Evolutionary conservation across 129 eudicot genomes (phyloP), one percentile per base, ranked within the genome.

Genomic region (Flaveria brownii): DNA sequence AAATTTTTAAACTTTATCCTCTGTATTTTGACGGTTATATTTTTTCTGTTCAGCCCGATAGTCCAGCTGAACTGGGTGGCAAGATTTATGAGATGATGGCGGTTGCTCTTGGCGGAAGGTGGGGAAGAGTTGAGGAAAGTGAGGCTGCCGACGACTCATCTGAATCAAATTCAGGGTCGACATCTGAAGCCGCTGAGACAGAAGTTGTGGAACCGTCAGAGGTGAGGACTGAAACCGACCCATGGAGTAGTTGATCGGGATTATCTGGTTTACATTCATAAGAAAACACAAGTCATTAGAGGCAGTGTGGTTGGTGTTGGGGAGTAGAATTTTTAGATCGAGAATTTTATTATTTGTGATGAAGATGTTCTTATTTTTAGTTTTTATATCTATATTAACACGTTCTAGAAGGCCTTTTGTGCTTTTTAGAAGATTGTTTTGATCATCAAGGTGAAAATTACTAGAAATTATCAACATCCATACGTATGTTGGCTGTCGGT

Each of bases 21-120:
- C 50, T 22, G 5, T 30, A 8, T 15, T 42, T 20, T 33, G 10
- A 68, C 26, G 2, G 9, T 9, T 68, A 59, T 69, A 41, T 72
- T 20, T 55, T 30, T 13, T 28, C 2, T 52, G 11, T 63, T 14
- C 86, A 95, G 99, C 99, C 99, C 2, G 99, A 95, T 75, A 95
- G 97, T 54, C 99, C 99, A 6, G 96, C 99, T n/a, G 97, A 95
- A 79, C 57, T 95, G 65, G 97, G 99, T 41, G 82, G 83, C 83
- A 95, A 95, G 83, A 95, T 95, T 42, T 95, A 95, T 18, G 99
- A 95, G 82, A 95, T 95, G 99, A 95, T 95, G 99, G 91, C 97
- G 2, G 88, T 95, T 74, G 99, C 99, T 72, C 92, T 95, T 6
- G 97, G 97, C 54, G 99, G 99, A 59, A 87, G 84, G 56, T 95